These are phyloP conservation scores for Ashbya aceris DNA, from an alignment of 1,139 yeast genomes.

Conservation along the genomic window DNA sequence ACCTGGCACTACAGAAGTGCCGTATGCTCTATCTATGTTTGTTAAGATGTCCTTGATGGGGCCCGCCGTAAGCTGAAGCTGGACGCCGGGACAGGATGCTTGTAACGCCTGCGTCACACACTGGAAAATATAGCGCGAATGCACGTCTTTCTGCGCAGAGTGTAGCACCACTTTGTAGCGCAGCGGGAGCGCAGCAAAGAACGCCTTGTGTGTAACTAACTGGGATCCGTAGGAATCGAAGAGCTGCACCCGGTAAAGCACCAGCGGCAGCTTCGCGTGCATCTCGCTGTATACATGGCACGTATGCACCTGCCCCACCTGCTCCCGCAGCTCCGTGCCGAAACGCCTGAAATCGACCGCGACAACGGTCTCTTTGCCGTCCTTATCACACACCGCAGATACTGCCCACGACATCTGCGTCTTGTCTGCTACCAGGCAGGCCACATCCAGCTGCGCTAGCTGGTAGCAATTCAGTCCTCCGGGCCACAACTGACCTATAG, in stretches of 20 bases:
- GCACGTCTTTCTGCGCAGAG: conserved; percentile 40
- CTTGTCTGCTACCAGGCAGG: conserved; percentile 50
- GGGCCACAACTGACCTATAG: conserved; percentile 38
- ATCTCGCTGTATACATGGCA: conserved; percentile 59
- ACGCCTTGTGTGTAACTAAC: conserved; percentile 31
- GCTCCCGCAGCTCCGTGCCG: conserved; percentile 38
- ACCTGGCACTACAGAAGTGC: conserved; percentile 23
- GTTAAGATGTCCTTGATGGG: not conserved
- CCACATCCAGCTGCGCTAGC: conserved; percentile 64
- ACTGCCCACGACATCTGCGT: conserved; percentile 46
- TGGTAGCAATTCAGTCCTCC: conserved; percentile 60
- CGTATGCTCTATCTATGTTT: not conserved
- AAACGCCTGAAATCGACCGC: conserved; percentile 36
- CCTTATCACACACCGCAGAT: conserved; percentile 42
- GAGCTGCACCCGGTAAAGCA: conserved; percentile 56
- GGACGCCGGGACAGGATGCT: not conserved
- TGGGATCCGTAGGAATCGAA: conserved; percentile 39
- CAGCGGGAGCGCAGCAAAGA: conserved; percentile 55
- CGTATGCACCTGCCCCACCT: conserved; percentile 42
- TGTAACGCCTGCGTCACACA: not conserved
- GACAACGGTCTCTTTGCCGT: conserved; percentile 32
- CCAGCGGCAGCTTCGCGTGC: conserved; percentile 53
- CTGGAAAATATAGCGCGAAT: conserved; percentile 48
- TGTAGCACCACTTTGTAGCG: conserved; percentile 63
- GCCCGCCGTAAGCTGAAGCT: not conserved